Evolutionary conservation across 768 basidiomycete species (phyloP), one percentile per base, ranked within the genome.

Genomic region (Trametes gibbosa): DNA sequence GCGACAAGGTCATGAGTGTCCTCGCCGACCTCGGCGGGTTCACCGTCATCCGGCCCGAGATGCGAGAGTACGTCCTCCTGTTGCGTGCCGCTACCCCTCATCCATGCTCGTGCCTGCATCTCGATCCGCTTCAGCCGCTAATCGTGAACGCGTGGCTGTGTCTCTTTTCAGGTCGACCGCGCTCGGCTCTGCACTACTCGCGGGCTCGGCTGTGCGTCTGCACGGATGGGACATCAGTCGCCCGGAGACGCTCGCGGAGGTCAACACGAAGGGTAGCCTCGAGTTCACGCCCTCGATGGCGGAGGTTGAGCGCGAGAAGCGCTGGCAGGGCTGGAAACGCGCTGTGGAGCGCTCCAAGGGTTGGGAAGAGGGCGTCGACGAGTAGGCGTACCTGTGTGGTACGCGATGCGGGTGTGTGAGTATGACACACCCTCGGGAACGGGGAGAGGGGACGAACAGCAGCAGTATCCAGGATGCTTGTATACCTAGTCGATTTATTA

Each of bases 21-120:
- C 80, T 95, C 59, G 92, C 92, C 3, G 89, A 97, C 70, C 77
- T 96, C 42, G 93, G 95, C 29, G 96, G 95, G 14, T 95, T 97
- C 74, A 85, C 84, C 27, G 92, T 99, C 62, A 77, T 95, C 58
- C 81, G 97, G 54, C 97, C 96, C 12, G 87, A 92, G 69, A 99
- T 99, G 97, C 79, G 96, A 71, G 97, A 99, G 92, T 92, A 69
- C 62, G 90, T 82, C 2, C 16, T 39, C 13, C 37, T 14, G 6
- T 35, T 14, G 34, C 37, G 10, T 14, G 37, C 13, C 21, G 8
- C 45, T 49, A 35, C 40, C 12, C 32, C 32, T 23, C 19, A 56
- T 24, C 23, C 49, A 43, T 23, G 1, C 10, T 32, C 16, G 17
- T 17, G 39, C n/a, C n/a, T n/a, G n/a, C n/a, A 1, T 17, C 32